These are phyloP conservation scores for Penicillium paneum DNA, from an alignment of 2,329 filamentous ascomycete genomes.

Conservation along the genomic window DNA sequence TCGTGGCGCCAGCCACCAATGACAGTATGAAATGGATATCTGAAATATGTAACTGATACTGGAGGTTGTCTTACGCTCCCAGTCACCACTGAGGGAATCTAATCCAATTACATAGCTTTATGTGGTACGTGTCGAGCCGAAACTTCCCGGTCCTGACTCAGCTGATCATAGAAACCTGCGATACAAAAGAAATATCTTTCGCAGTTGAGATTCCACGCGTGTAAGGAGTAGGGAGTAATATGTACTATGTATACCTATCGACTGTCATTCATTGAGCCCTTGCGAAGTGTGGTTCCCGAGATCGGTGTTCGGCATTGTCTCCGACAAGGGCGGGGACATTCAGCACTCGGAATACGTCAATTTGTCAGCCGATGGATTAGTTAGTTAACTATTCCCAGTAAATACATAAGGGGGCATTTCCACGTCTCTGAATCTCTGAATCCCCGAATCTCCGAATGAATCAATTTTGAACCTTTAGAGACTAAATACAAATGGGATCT, in stretches of 20 bases:
- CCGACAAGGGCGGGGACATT: background rate
- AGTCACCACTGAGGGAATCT: too few relatives aligned
- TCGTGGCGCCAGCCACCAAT: too few relatives aligned
- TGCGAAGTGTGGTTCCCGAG: background rate
- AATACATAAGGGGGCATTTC: background rate
- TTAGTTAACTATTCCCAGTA: background rate
- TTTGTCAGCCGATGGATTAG: slow-evolving; percentile 6
- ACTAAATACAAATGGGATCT: slow-evolving; percentile 7
- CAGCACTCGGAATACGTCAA: background rate
- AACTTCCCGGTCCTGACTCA: too few relatives aligned
- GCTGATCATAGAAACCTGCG: too few relatives aligned
- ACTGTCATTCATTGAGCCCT: background rate
- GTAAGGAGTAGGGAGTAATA: too few relatives aligned
- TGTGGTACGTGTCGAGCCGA: too few relatives aligned
- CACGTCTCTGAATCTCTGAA: background rate
- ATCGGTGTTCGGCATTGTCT: background rate
- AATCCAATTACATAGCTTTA: too few relatives aligned
- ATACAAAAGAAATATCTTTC: too few relatives aligned
- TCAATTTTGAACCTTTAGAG: background rate
- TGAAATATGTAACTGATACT: too few relatives aligned
- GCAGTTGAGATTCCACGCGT: too few relatives aligned
- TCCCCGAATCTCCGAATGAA: background rate
- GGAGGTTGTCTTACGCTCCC: too few relatives aligned
- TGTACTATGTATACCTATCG: background rate
- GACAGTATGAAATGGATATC: too few relatives aligned